These are phyloP conservation scores for Lithocarpus polystachyus DNA, from an alignment of 306 rosid genomes.

Conservation along the genomic window DNA sequence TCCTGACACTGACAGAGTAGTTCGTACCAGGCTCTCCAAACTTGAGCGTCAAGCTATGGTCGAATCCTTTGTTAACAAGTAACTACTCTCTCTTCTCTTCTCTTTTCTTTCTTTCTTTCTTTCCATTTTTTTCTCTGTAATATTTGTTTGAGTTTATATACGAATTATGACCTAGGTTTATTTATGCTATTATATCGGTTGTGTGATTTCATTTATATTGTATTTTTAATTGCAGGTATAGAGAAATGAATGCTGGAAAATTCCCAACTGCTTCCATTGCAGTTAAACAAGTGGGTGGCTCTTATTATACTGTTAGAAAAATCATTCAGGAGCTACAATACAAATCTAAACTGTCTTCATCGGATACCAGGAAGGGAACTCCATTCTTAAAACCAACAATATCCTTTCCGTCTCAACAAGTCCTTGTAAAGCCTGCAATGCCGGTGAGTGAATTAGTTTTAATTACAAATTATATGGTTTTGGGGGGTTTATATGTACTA, in stretches of 20 bases:
- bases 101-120: not conserved
- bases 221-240: conserved; percentile 40
- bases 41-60: conserved; percentile 50
- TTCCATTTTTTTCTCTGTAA: not conserved
- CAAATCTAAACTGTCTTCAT: conserved; percentile 27
- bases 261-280: conserved; percentile 32
- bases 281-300: conserved; percentile 54
- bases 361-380: not conserved
- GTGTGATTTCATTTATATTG: too few species aligned
- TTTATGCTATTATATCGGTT: too few species aligned
- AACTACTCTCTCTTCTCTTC: not conserved
- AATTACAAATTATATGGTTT: not conserved
- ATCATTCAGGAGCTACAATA: conserved; percentile 55
- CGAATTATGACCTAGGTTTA: too few species aligned
- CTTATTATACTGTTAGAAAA: conserved; percentile 43
- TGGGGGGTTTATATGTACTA: not conserved
- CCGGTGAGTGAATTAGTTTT: conserved; percentile 30
- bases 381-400: not conserved
- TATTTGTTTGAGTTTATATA: not conserved
- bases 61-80: conserved; percentile 62
- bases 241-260: conserved; percentile 54
- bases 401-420: conserved; percentile 15
- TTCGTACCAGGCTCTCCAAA: conserved; percentile 34
- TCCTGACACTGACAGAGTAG: conserved; percentile 42
- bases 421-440: conserved; percentile 17